Base-by-base conservation (phyloP, 2,329 filamentous ascomycete genomes). In the Alternaria arborescens region DNA sequence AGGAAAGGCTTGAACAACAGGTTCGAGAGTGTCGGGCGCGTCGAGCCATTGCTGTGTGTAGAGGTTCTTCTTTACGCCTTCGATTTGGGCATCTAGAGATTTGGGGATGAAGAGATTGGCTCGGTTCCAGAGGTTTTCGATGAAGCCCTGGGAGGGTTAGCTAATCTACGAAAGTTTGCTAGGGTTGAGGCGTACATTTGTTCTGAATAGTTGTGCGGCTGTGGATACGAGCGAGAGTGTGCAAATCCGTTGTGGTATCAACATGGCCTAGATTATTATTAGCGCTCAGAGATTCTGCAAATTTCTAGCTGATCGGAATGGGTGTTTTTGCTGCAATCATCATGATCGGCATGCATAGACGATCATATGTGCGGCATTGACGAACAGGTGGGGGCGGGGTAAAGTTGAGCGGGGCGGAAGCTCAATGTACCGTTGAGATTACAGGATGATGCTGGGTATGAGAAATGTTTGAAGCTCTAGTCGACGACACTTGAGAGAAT, bases 101-200 rank as follows among this genome's bases (percentile, higher is more conserved):
- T 92, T 92, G 32, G 93, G 93, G 12, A 92, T 79, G 72, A 87
- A 83, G 55, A 87, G 79, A 66, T 84, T 84, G 67, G 85, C 82
- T 40, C 85, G 81, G 68, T 85, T 82, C 50, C 82, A 79, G 52
- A 94, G 77, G 72, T 93, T 91, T 71, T 91, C 71, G 16, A 79
- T 50, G 42, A 87, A 88, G 78, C 88, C 75, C 72, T 74, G 51
- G 5, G 11, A 20, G 16, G 42, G 56, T 88, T 65, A 88, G 85
- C 8, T 2, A 3, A 5, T 11, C n/a, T 18, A 26, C 7, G 16
- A 11, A 22, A 4, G 4, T 34, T 1, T n/a, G 20, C 32, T 50
- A 1, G 8, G 3, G 30, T 24, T 11, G 3, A 16, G 7, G 61
- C 74, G 58, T 68, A 77, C 77, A 3, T 78, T 76, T 8, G 82